Conservation (phyloP, 768 basidiomycete species). For the Sporobolomyces pararoseus region DNA sequence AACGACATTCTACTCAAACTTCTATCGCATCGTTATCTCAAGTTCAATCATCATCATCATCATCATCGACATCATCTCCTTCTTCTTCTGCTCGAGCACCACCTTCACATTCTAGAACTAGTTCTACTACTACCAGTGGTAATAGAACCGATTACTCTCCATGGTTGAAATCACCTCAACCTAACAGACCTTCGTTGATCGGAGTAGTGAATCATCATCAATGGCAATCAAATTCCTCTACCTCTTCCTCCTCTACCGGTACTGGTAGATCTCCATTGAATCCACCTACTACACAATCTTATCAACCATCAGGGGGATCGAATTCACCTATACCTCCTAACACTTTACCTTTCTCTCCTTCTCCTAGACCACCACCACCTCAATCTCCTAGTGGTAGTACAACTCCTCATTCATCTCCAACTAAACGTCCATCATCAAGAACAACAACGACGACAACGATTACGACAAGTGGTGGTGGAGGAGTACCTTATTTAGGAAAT, state of each 20-base stretch:
- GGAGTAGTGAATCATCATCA: conserved; percentile 33
- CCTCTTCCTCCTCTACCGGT: background rate
- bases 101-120: background rate
- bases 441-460: too few species aligned
- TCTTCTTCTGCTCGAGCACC: background rate
- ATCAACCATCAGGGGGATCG: too few species aligned
- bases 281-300: background rate
- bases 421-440: too few species aligned
- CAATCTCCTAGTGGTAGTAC: conserved; percentile 71
- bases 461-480: background rate
- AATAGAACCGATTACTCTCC: too few species aligned
- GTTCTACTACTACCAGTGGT: too few species aligned
- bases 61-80: background rate
- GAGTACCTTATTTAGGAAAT: conserved; percentile 68
- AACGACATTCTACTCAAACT: conserved; percentile 20
- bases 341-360: conserved; percentile 14
- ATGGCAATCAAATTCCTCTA: too few species aligned
- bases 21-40: conserved; percentile 11
- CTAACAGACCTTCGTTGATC: conserved; percentile 61
- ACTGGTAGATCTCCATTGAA: background rate
- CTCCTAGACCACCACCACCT: conserved; percentile 54
- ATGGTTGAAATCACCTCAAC: background rate
- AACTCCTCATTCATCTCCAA: conserved; percentile 71
- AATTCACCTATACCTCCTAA: background rate
- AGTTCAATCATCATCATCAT: background rate